phyloP scores from a whole-genome alignment of 2,329 filamentous ascomycete species.

The Colletotrichum orchidophilum region DNA sequence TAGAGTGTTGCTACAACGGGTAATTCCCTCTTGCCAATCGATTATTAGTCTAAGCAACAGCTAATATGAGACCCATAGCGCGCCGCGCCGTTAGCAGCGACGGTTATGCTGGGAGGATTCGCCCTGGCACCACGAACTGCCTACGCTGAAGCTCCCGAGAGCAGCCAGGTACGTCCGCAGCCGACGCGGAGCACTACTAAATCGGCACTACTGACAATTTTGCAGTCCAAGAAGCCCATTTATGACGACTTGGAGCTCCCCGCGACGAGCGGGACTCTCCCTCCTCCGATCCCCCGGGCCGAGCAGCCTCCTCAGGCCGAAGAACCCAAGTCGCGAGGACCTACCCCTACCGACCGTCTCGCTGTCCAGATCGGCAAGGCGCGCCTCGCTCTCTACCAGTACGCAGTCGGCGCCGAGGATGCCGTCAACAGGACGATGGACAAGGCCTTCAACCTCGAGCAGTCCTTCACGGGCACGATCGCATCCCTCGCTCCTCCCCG shows the following conservation, averaged over 20 bases:
- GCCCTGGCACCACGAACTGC: conserved; percentile 58
- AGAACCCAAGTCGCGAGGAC: conserved; percentile 52
- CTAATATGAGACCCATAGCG: conserved; percentile 48
- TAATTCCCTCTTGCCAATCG: conserved; percentile 42
- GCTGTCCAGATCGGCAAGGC: conserved; percentile 82
- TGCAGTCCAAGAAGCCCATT: conserved; percentile 73
- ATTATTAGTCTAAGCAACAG: not conserved
- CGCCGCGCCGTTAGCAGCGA: conserved; percentile 64
- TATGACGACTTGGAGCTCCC: conserved; percentile 75
- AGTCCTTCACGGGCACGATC: conserved; percentile 88
- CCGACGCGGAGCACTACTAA: not conserved
- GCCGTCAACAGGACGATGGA: conserved; percentile 85
- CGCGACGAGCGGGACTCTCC: conserved; percentile 44
- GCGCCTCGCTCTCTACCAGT: conserved; percentile 81
- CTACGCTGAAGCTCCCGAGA: conserved; percentile 60
- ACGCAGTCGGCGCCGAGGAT: conserved; percentile 80
- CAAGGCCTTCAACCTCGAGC: conserved; percentile 84
- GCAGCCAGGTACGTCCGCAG: conserved; percentile 16
- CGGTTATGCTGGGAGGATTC: conserved; percentile 59
- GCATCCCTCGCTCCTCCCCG: conserved; percentile 87
- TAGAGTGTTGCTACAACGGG: conserved; percentile 67
- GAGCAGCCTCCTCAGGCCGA: conserved; percentile 41
- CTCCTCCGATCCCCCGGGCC: conserved; percentile 43
- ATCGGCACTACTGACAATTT: conserved; percentile 20
- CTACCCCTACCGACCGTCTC: conserved; percentile 89